These are phyloP conservation scores for Vaccinium vitisidaea DNA, from an alignment of 148 eudicot species.

Conservation along the genomic window DNA sequence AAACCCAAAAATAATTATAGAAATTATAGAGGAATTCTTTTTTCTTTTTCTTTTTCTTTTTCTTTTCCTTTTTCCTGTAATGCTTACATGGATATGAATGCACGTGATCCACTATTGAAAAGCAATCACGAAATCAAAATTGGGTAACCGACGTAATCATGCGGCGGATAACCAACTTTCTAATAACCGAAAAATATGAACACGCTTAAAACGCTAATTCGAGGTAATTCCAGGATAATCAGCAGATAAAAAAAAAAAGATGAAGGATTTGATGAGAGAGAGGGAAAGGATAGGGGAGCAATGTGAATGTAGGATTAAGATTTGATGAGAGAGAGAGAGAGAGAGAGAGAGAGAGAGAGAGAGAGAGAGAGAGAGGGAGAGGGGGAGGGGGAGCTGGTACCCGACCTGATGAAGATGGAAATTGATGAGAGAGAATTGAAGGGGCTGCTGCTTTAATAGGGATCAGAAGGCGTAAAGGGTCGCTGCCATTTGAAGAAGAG, in stretches of 20 bases:
- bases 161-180: neutral
- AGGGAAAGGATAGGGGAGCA: neutral
- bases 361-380: neutral
- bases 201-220: neutral
- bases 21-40: neutral
- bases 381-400: neutral
- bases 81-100: constrained; percentile 6
- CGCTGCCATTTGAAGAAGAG: constrained; percentile 12
- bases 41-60: neutral
- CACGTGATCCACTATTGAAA: neutral
- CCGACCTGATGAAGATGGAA: constrained; percentile 12
- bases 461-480: neutral
- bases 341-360: neutral
- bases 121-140: neutral
- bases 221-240: neutral
- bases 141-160: neutral
- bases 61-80: neutral
- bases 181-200: neutral
- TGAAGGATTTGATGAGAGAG: neutral
- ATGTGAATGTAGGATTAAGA: constrained; percentile 18
- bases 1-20: neutral
- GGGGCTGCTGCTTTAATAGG: neutral
- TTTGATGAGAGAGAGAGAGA: neutral
- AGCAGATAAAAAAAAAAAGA: neutral
- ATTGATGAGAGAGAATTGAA: neutral